A percentile compares a stretch with the other conserved stretches of the same genome.
These are phyloP conservation scores for Puccinia hordei DNA, from an alignment of 1,284 basidiomycete genomes.

Conservation along the genomic window DNA sequence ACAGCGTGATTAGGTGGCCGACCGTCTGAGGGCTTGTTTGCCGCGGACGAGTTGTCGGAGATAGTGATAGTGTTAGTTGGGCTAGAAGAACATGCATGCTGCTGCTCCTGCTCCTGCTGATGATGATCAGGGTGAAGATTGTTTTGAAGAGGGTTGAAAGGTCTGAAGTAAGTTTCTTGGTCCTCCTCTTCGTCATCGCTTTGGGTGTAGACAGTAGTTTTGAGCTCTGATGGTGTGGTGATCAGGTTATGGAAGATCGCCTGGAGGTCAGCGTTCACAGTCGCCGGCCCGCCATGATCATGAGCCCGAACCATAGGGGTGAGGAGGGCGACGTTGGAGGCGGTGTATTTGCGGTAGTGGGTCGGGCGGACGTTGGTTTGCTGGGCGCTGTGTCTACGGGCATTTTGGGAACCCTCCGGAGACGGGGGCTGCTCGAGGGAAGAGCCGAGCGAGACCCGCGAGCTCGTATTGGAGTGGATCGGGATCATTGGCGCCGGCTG, in stretches of 20 bases:
- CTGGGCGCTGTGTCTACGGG: not conserved
- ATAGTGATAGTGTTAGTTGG: too few relatives aligned
- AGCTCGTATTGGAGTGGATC: not conserved
- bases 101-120: not conserved
- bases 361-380: not conserved
- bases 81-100: not conserved
- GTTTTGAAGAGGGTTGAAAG: not conserved
- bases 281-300: not conserved
- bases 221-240: not conserved
- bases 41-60: not conserved
- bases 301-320: slow-evolving; percentile 17
- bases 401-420: not conserved
- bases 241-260: slow-evolving; percentile 22
- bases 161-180: not conserved
- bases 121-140: not conserved
- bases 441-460: not conserved
- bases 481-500: not conserved
- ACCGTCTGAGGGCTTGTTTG: not conserved
- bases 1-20: too few relatives aligned
- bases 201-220: slow-evolving; percentile 9
- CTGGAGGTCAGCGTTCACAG: slow-evolving; percentile 21
- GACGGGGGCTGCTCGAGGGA: not conserved
- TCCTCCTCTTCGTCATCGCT: not conserved
- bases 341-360: slow-evolving; percentile 25
- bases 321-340: slow-evolving; percentile 27